A percentile compares a stretch with the other conserved stretches of the same genome.
Evolutionary conservation across 2,329 filamentous ascomycete genomes (phyloP).

Genomic region (Catunica adiposa): DNA sequence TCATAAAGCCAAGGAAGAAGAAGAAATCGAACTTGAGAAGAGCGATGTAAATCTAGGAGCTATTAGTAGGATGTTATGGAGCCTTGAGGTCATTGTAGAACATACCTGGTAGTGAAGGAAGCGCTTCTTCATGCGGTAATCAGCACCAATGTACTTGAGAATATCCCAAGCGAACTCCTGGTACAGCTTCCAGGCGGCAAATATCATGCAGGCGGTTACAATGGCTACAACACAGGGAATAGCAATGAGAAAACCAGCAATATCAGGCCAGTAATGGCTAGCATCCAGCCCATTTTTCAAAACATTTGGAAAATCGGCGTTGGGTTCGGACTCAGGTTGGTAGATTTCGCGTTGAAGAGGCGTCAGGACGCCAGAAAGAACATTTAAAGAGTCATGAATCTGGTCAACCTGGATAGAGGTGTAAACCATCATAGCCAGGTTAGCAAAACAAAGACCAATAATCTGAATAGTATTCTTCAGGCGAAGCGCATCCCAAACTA

Average conservation of each 20-base stretch:
- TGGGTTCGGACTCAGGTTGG: not conserved
- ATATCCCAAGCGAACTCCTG: constrained; percentile 99
- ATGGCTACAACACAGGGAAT: constrained; percentile 73
- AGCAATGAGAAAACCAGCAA: constrained; percentile 64
- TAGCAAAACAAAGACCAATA: constrained; percentile 87
- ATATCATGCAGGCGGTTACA: constrained; percentile 53
- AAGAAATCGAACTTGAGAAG: constrained; percentile 99
- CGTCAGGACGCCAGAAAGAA: constrained; percentile 10
- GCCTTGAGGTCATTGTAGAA: constrained; percentile 1
- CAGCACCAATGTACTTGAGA: constrained; percentile 96
- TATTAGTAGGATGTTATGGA: no score
- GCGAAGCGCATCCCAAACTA: constrained; percentile 85
- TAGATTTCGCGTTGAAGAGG: constrained; percentile 8
- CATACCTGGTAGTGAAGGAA: constrained; percentile 90
- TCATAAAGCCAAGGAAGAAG: constrained; percentile 97
- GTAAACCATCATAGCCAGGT: constrained; percentile 81
- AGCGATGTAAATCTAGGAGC: constrained; percentile 75
- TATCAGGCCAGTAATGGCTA: constrained; percentile 45
- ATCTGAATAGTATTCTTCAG: constrained; percentile 97
- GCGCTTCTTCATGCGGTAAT: constrained; percentile 89
- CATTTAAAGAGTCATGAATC: constrained; percentile 54
- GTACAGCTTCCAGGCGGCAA: constrained; percentile 86
- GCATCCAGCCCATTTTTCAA: constrained; percentile 26
- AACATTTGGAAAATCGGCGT: constrained; percentile 24
- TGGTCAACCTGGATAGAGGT: constrained; percentile 86